Evolutionary conservation across 495 filamentous ascomycete species (phyloP).

Genomic region (Saxophila tyrrhenica): DNA sequence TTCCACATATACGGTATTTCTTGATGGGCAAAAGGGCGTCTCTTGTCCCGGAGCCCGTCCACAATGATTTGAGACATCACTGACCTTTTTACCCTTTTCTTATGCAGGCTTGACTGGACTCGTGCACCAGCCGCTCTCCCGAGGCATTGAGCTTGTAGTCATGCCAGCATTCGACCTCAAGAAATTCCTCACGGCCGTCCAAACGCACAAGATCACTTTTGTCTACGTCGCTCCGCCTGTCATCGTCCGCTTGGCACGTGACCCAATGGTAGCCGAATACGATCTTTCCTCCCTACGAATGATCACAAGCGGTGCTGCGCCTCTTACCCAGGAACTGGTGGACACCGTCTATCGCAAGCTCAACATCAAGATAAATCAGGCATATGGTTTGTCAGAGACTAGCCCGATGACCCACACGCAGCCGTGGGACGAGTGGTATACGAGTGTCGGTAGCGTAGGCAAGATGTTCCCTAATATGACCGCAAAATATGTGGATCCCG

Average conservation of each 20-base stretch:
- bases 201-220: conserved; percentile 62
- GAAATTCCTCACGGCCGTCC: conserved; percentile 62
- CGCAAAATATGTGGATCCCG: conserved; percentile 59
- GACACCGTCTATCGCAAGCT: conserved; percentile 66
- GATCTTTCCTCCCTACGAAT: conserved; percentile 73
- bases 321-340: conserved; percentile 69
- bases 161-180: conserved; percentile 76
- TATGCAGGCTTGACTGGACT: conserved; percentile 43
- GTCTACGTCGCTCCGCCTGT: conserved; percentile 77
- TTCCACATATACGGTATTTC: conserved; percentile 92
- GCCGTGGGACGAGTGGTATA: conserved; percentile 33
- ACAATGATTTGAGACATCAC: no score
- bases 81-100: no score
- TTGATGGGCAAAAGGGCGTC: no score
- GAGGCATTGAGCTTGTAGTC: conserved; percentile 55
- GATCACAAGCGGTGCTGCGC: conserved; percentile 81
- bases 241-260: conserved; percentile 65
- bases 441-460: conserved; percentile 44
- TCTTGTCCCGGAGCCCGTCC: conserved; percentile 17
- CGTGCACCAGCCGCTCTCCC: conserved; percentile 52
- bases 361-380: conserved; percentile 45
- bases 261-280: conserved; percentile 62
- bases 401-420: conserved; percentile 41
- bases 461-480: conserved; percentile 70
- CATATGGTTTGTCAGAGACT: conserved; percentile 42